phyloP scores from a whole-genome alignment of 2,329 filamentous ascomycete species.

The Aureobasidium subglaciale region DNA sequence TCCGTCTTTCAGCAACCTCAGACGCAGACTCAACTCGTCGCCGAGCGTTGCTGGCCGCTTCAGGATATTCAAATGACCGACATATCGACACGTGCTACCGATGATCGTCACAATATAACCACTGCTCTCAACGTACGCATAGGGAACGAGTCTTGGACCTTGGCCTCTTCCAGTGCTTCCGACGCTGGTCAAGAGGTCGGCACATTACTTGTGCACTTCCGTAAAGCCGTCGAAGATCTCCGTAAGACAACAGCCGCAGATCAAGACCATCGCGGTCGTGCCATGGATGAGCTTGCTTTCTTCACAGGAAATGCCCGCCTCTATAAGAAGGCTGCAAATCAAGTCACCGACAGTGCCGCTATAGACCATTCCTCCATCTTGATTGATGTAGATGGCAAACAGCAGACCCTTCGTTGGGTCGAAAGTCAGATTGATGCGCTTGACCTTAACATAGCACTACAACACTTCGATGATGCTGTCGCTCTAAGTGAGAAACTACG shows the following conservation, averaged over 20 bases:
- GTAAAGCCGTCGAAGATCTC: slow-evolving; percentile 87
- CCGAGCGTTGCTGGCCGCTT: slow-evolving; percentile 89
- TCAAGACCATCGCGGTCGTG: slow-evolving; percentile 75
- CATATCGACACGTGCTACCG: slow-evolving; percentile 49
- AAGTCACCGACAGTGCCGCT: slow-evolving; percentile 28
- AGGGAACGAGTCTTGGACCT: slow-evolving; percentile 87
- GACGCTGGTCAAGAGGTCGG: slow-evolving; percentile 68
- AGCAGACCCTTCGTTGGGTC: slow-evolving; percentile 92
- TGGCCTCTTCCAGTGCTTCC: slow-evolving; percentile 64
- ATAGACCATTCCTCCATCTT: slow-evolving; percentile 49
- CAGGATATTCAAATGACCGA: slow-evolving; percentile 91
- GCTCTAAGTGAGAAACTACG: slow-evolving; percentile 78
- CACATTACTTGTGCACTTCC: slow-evolving; percentile 76
- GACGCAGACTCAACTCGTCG: slow-evolving; percentile 62
- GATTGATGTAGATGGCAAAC: slow-evolving; percentile 92
- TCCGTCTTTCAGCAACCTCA: slow-evolving; percentile 28
- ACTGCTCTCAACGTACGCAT: slow-evolving; percentile 89
- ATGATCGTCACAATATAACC: slow-evolving; percentile 49
- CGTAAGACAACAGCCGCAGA: slow-evolving; percentile 80
- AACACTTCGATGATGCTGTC: slow-evolving; percentile 80
- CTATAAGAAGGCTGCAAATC: slow-evolving; percentile 62
- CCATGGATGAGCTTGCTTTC: slow-evolving; percentile 26
- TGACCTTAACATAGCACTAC: slow-evolving; percentile 90
- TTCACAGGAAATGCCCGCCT: slow-evolving; percentile 37
- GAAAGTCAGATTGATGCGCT: slow-evolving; percentile 92